Conservation (phyloP, 345 rosid genomes). For the Cochlearia excelsa region DNA sequence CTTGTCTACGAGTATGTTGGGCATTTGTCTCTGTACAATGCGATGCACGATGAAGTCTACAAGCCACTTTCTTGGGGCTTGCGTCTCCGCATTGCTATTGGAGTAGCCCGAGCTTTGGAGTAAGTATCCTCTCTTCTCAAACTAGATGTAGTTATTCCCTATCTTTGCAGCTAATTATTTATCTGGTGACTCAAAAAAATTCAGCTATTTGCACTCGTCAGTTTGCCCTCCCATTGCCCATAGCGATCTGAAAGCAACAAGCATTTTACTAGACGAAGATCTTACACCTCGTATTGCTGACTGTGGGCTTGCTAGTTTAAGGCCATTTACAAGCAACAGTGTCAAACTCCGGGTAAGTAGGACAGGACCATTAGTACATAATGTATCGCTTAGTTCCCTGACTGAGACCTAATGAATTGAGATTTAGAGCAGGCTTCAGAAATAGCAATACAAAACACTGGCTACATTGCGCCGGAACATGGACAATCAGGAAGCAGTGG, state of each 20-base stretch:
- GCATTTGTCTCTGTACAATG: constrained; percentile 60
- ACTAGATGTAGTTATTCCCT: constrained; percentile 3
- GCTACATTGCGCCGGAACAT: constrained; percentile 77
- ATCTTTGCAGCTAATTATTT: constrained; percentile 3
- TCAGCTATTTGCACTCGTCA: constrained; percentile 79
- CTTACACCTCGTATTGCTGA: constrained; percentile 70
- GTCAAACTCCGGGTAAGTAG: constrained; percentile 67
- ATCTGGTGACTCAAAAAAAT: constrained; percentile 28
- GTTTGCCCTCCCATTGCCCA: constrained; percentile 69
- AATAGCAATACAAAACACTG: constrained; percentile 58
- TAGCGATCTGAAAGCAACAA: constrained; percentile 76
- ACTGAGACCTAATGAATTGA: constrained; percentile 28
- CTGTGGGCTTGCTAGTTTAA: constrained; percentile 66
- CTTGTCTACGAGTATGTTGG: constrained; percentile 74
- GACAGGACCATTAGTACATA: neutral
- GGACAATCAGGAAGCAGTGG: constrained; percentile 61
- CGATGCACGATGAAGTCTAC: constrained; percentile 56
- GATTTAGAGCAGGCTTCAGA: constrained; percentile 69
- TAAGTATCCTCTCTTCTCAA: constrained; percentile 40
- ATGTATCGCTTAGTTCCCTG: neutral
- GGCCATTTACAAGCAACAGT: constrained; percentile 66
- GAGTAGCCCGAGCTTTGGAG: constrained; percentile 77
- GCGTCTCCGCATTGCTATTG: constrained; percentile 74
- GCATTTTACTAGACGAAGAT: constrained; percentile 78
- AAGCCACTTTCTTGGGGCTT: constrained; percentile 74